Conservation (phyloP, 148 eudicot species). For the Rhododendron kiyosumense region DNA sequence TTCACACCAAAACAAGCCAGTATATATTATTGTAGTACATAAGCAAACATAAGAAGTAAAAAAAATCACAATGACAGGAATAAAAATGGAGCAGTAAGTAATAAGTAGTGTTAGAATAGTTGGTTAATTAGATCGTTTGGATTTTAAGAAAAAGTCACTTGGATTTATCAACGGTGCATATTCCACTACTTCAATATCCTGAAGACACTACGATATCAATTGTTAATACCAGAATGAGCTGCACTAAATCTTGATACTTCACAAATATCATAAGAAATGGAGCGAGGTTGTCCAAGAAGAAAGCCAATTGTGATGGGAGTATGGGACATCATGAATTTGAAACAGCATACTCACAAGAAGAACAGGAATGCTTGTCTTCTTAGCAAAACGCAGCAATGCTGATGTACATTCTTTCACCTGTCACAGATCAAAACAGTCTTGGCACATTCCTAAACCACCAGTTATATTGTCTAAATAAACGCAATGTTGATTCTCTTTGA, state of each 20-base stretch:
- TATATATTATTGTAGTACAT: background rate
- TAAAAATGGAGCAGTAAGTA: background rate
- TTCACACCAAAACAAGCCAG: background rate
- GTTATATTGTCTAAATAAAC: background rate
- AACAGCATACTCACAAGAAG: slow-evolving; percentile 54
- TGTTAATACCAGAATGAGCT: background rate
- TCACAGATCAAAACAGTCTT: slow-evolving; percentile 16
- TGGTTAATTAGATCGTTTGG: background rate
- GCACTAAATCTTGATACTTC: background rate
- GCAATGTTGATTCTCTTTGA: background rate
- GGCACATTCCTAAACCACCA: background rate
- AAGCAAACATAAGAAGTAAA: background rate
- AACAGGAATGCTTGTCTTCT: slow-evolving; percentile 79
- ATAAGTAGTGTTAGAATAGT: background rate
- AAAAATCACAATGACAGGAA: background rate
- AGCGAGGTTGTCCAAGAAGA: background rate
- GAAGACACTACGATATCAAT: background rate
- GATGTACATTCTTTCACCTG: slow-evolving; percentile 97
- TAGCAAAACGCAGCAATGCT: slow-evolving; percentile 88
- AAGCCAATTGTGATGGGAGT: background rate
- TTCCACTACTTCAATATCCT: background rate
- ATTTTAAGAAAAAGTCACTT: background rate
- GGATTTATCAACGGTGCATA: background rate
- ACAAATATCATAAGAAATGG: background rate
- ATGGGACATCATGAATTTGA: background rate